Conservation (phyloP, 768 basidiomycete genomes). For the Sistotremastrum niveocremeum region DNA sequence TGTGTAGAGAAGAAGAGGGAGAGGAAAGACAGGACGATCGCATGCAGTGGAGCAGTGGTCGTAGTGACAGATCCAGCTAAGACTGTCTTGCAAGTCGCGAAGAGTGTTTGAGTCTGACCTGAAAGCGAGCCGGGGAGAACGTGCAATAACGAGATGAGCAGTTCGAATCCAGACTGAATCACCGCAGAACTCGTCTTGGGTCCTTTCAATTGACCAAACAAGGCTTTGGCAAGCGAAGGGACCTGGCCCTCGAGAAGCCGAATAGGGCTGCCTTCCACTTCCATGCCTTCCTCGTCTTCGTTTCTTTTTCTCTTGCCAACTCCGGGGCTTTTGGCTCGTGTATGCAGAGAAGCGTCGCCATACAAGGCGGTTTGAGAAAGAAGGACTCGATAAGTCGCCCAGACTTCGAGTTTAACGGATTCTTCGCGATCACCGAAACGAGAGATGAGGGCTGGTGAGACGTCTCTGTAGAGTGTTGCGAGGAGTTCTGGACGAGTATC, state of each 20-base stretch:
- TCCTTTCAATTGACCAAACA: slow-evolving; percentile 76
- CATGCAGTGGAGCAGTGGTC: slow-evolving; percentile 68
- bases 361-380: slow-evolving; percentile 78
- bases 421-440: slow-evolving; percentile 92
- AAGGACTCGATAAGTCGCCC: slow-evolving; percentile 71
- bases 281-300: slow-evolving; percentile 60
- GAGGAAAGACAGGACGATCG: slow-evolving; percentile 78
- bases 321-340: slow-evolving; percentile 30
- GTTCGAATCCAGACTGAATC: slow-evolving; percentile 73
- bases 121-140: slow-evolving; percentile 80
- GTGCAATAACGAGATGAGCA: slow-evolving; percentile 60
- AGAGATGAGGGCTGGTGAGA: slow-evolving; percentile 81
- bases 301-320: slow-evolving; percentile 54
- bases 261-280: slow-evolving; percentile 61
- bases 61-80: slow-evolving; percentile 58
- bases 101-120: slow-evolving; percentile 47
- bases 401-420: slow-evolving; percentile 85
- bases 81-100: slow-evolving; percentile 48
- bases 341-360: slow-evolving; percentile 44
- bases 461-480: slow-evolving; percentile 60
- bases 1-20: slow-evolving; percentile 70
- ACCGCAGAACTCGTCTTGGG: slow-evolving; percentile 65
- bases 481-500: slow-evolving; percentile 85
- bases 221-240: slow-evolving; percentile 61
- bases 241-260: slow-evolving; percentile 63